A percentile compares a stretch with the other conserved stretches of the same genome.
Conservation (phyloP, 2,329 filamentous ascomycete genomes). For the Verticillium zaregamsianum region DNA sequence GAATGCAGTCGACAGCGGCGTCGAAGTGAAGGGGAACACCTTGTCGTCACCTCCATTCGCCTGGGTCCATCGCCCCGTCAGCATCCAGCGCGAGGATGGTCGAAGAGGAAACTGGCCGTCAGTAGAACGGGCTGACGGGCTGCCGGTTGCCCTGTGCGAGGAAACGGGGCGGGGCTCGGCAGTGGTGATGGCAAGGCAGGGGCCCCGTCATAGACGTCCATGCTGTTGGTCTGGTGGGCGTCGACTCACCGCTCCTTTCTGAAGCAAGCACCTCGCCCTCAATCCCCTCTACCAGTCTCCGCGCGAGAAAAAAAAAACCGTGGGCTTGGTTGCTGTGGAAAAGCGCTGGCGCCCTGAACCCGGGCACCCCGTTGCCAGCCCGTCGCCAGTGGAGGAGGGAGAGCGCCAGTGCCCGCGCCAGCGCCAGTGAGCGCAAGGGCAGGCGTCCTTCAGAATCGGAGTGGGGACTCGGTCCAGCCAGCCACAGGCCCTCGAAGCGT, state of each 20-base stretch:
- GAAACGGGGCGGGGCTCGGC: not conserved
- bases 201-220: not conserved
- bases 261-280: not conserved
- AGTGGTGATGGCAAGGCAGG: not conserved
- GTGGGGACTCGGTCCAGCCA: constrained; percentile 4
- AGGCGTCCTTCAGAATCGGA: not conserved
- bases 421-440: not conserved
- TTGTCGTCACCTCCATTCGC: constrained; percentile 1
- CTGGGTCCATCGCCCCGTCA: not conserved
- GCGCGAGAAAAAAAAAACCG: not conserved
- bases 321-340: not conserved
- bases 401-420: not conserved
- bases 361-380: not conserved
- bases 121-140: not conserved
- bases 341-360: not conserved
- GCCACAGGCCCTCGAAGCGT: constrained; percentile 13
- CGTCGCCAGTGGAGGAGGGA: not conserved
- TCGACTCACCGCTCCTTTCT: not conserved
- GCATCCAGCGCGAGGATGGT: not conserved
- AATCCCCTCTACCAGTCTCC: not conserved
- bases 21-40: not conserved
- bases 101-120: not conserved
- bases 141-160: not conserved
- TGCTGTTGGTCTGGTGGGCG: not conserved
- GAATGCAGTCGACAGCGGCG: constrained; percentile 1